Base-by-base conservation (phyloP, 1,284 basidiomycete species). In the Tilletiopsis washingtonensis region DNA sequence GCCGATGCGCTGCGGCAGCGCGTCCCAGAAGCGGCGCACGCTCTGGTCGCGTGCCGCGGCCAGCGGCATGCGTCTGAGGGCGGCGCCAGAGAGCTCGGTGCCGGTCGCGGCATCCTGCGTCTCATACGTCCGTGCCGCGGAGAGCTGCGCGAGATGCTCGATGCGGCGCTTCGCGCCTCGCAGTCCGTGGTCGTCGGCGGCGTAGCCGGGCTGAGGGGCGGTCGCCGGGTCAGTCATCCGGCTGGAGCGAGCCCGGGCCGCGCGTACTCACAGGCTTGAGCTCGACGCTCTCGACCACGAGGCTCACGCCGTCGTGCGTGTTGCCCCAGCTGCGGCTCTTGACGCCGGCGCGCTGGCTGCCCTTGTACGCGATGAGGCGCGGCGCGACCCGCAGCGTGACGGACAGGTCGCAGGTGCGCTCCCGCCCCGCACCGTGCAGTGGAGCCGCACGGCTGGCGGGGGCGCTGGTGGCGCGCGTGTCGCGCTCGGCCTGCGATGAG, bases 291-390 rank as follows among this genome's bases (percentile, higher is more conserved):
- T 80, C 78, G 7, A 81, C 75, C 4, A 77, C 75, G 21, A 80
- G 71, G 56, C 76, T 78, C 5, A 76, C 74, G 2, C 79, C 80
- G 55, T 80, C 79, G 66, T 81, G 80, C 24, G 77, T 76, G 57
- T 80, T 80, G 11, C 79, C 79, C 80, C 80, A 81, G 7, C 71
- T 74, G 20, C 79, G 63, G 32, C 76, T 77, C 46, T 66, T 64
- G 21, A 80, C 58, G 1, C 79, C 79, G 45, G 76, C 76, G 32
- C 77, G 62, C 53, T 77, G 74, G 17, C 76, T 77, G 4, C 77
- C 77, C 19, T 76, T 74, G 64, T 81, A 81, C 25, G 76, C 66
- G 2, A 79, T 67, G 7, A 81, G 64, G 25, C 74, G 67, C n/a
- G 79, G 79, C 1, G 77, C 76, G 39, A 80, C 71, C 14, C 78